Percentiles rank a stretch among this genome's conserved stretches.
Evolutionary conservation across 2,329 filamentous ascomycete species (phyloP).

Genomic region (Diaporthe sp.): DNA sequence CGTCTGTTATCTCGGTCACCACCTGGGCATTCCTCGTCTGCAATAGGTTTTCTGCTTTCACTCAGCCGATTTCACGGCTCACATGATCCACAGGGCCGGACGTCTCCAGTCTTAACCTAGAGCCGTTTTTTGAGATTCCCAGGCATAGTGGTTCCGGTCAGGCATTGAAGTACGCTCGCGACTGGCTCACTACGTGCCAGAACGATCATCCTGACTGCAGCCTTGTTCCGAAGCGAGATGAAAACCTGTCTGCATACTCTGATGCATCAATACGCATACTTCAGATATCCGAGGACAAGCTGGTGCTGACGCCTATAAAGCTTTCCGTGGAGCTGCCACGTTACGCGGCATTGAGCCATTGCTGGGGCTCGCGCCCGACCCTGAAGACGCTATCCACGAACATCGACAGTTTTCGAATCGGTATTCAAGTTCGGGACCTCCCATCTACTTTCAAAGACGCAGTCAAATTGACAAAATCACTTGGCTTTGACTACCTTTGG

Average conservation of each 20-base stretch:
- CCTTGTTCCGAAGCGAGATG: too few relatives aligned
- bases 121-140: background rate
- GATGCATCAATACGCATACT: background rate
- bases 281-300: background rate
- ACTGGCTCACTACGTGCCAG: background rate
- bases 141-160: background rate
- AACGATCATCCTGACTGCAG: background rate
- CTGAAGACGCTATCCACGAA: background rate
- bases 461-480: background rate
- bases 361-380: background rate
- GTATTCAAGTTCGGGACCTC: background rate
- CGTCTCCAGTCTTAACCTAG: background rate
- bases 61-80: background rate
- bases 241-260: too few relatives aligned
- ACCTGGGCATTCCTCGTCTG: background rate
- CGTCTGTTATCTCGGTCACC: too few relatives aligned
- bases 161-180: background rate
- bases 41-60: background rate
- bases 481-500: background rate
- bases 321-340: background rate
- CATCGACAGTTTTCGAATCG: fast-evolving
- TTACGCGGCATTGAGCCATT: background rate
- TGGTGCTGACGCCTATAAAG: background rate
- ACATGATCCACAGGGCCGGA: background rate
- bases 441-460: background rate